phyloP scores from a whole-genome alignment of 2,329 filamentous ascomycete genomes.

The Alternaria metachromatica region DNA sequence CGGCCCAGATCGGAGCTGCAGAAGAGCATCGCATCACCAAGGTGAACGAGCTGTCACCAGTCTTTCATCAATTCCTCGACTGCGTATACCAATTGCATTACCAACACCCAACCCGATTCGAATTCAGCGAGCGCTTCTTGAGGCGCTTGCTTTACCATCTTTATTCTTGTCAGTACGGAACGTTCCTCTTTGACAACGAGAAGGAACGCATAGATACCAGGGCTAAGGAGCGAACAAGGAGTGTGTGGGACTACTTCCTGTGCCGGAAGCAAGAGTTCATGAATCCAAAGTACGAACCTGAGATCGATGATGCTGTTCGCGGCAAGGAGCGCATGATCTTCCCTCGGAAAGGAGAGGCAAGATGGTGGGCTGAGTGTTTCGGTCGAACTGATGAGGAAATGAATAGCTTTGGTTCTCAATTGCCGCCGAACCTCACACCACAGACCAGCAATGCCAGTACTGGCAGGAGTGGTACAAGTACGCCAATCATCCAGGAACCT shows the following conservation, averaged over 20 bases:
- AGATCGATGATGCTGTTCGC: slow-evolving; percentile 77
- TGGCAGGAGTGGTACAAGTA: slow-evolving; percentile 33
- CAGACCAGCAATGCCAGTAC: slow-evolving; percentile 36
- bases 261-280: slow-evolving; percentile 79
- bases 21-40: slow-evolving; percentile 73
- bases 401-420: slow-evolving; percentile 66
- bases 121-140: slow-evolving; percentile 95
- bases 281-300: slow-evolving; percentile 78
- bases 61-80: slow-evolving; percentile 98
- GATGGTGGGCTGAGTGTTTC: slow-evolving; percentile 94
- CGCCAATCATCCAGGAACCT: slow-evolving; percentile 37
- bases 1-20: slow-evolving; percentile 49
- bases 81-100: slow-evolving; percentile 88
- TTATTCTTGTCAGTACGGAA: slow-evolving; percentile 95
- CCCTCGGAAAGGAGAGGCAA: slow-evolving; percentile 75
- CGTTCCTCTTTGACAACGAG: slow-evolving; percentile 94
- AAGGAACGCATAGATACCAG: slow-evolving; percentile 78
- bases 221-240: slow-evolving; percentile 75
- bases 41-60: slow-evolving; percentile 89
- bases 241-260: slow-evolving; percentile 96
- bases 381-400: slow-evolving; percentile 89
- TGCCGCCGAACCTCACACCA: slow-evolving; percentile 32
- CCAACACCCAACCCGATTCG: slow-evolving; percentile 87
- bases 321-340: slow-evolving; percentile 86
- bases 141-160: slow-evolving; percentile 89